Base-by-base conservation (phyloP, 192 early-diverging fungal genomes). In the Coemansia pectinata region DNA sequence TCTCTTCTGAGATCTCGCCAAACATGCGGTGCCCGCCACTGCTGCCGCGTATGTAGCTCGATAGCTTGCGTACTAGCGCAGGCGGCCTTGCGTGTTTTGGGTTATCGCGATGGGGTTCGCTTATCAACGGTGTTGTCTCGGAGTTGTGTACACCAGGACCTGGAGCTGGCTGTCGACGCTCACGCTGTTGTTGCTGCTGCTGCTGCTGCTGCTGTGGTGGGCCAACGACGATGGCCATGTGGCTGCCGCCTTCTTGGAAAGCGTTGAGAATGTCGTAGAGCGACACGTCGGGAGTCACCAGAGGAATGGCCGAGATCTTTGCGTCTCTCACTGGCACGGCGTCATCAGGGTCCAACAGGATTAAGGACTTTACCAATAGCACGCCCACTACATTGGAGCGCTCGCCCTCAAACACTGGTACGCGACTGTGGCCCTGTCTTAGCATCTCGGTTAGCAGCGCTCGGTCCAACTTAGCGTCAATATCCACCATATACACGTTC, bases 211-310 rank as follows among this genome's bases (percentile, higher is more conserved):
- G 44, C 5, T 33, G 58, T 17, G 68, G 79, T 34, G 68, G 64
- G 23, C 79, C 85, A 40, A 79, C 65, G 14, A 91, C 89, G 33
- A 91, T 80, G 8, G 91, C 92, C 91, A 93, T 89, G 59, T 93
- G 92, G 62, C 90, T 90, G 69, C 90, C 86, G 23, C 92, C 92
- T 66, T 92, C 91, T 63, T 93, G 92, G 79, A 93, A 93, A 41
- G 90, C 90, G 73, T 93, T 93, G 52, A 93, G 78, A 34, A 93
- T 92, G 48, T 93, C 92, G 53, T 91, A 84, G 10, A 86, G 64
- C 40, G 85, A 84, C 25, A 66, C 72, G 15, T 70, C 61, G 12
- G 85, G 63, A 10, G 85, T 81, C 31, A 86, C 76, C 19, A 78
- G 52, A 36, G 85, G 85, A 10, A 86, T 77, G 4, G 59, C 57